A percentile compares a stretch with the other conserved stretches of the same genome.
Evolutionary conservation across 73 alveolate species (phyloP).

Genomic region (Tetrahymena borealis): DNA sequence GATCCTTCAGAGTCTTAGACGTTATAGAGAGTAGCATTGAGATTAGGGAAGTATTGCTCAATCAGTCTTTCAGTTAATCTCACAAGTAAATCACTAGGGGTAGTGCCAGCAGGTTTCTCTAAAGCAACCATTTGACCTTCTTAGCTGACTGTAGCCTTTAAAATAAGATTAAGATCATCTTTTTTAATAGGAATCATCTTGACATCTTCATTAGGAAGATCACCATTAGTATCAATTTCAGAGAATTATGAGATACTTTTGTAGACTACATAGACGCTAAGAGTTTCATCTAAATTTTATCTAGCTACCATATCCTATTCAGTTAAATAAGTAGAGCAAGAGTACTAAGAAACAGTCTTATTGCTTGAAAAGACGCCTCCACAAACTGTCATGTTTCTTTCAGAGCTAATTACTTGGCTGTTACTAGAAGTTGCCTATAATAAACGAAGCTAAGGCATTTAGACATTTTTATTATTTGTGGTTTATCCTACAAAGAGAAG

Average conservation of each 20-base stretch:
- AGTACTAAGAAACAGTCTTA: neutral
- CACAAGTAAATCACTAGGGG: neutral
- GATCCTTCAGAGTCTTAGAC: neutral
- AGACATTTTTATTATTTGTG: neutral
- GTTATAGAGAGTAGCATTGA: neutral
- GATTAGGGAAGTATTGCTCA: neutral
- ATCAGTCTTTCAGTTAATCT: neutral
- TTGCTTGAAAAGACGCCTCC: neutral
- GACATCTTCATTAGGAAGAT: neutral
- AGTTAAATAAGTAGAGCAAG: neutral
- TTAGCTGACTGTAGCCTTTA: neutral
- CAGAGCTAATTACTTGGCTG: neutral
- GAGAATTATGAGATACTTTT: neutral
- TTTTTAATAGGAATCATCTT: neutral
- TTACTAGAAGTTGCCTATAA: neutral
- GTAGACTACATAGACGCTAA: neutral
- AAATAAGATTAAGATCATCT: neutral
- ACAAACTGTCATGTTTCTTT: neutral
- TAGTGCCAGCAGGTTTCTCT: neutral
- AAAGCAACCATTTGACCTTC: neutral
- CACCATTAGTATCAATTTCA: neutral
- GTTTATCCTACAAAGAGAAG: neutral
- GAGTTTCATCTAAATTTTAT: neutral
- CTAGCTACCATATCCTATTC: neutral
- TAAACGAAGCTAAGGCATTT: neutral